Conservation (phyloP, 257 asterid genomes). For the Parsonsia alboflavescens region DNA sequence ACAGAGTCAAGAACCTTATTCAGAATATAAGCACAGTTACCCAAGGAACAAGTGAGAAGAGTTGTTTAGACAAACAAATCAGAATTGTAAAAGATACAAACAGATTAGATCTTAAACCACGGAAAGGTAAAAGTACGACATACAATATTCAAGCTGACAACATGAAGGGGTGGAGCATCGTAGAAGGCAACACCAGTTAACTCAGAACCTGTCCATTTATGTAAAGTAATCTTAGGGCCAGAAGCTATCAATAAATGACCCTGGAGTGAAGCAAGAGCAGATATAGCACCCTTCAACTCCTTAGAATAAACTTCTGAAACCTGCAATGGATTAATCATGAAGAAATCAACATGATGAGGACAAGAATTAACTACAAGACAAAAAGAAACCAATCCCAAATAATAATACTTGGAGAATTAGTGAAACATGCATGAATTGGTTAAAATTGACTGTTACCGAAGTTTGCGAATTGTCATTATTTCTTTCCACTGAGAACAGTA, state of each 20-base stretch:
- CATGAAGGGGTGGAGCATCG: slow-evolving; percentile 96
- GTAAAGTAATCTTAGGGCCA: slow-evolving; percentile 90
- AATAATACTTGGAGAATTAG: slow-evolving; percentile 12
- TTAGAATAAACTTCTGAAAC: slow-evolving; percentile 81
- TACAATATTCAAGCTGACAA: slow-evolving; percentile 96
- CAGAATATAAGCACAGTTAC: not conserved
- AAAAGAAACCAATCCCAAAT: slow-evolving; percentile 14
- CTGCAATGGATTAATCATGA: slow-evolving; percentile 37
- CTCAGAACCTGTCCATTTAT: slow-evolving; percentile 96
- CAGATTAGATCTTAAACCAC: slow-evolving; percentile 3
- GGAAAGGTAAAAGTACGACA: slow-evolving; percentile 17
- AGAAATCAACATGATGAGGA: slow-evolving; percentile 12
- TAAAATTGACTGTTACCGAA: slow-evolving; percentile 41
- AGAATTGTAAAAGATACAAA: not conserved
- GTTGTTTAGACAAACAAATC: not conserved
- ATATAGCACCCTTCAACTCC: slow-evolving; percentile 98
- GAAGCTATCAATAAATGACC: slow-evolving; percentile 91
- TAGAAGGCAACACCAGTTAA: slow-evolving; percentile 82
- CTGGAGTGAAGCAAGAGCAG: slow-evolving; percentile 95
- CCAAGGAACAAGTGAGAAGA: not conserved
- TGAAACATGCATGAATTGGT: slow-evolving; percentile 11
- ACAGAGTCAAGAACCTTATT: not conserved
- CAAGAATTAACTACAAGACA: not conserved
- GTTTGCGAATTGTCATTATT: slow-evolving; percentile 56
- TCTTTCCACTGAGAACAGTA: slow-evolving; percentile 70